Evolutionary conservation across 257 asterid species (phyloP).

Genomic region (Solanum pennellii): DNA sequence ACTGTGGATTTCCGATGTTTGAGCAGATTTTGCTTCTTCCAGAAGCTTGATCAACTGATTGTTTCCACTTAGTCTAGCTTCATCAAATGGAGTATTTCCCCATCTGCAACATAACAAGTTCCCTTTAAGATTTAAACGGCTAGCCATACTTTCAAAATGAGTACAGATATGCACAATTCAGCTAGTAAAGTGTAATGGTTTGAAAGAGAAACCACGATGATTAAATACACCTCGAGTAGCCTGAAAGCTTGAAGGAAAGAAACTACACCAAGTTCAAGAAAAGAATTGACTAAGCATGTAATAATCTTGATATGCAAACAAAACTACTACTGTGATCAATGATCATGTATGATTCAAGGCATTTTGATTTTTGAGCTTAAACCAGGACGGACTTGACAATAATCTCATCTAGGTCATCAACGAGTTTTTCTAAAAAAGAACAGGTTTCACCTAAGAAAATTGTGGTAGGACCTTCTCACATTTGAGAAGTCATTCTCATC

Average conservation of each 20-base stretch:
- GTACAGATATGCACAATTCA: background rate
- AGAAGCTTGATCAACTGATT: slow-evolving; percentile 54
- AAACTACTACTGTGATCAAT: background rate
- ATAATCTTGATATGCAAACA: background rate
- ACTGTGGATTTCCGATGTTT: slow-evolving; percentile 26
- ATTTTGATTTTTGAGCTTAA: background rate
- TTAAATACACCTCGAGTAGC: background rate
- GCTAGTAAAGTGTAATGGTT: background rate
- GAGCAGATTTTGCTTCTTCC: slow-evolving; percentile 57
- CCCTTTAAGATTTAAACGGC: slow-evolving; percentile 2
- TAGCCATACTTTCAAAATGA: background rate
- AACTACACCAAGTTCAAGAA: background rate
- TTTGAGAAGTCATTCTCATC: background rate
- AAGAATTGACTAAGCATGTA: background rate
- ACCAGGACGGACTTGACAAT: background rate
- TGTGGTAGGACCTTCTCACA: background rate
- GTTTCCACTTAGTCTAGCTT: slow-evolving; percentile 65
- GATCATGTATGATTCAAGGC: background rate
- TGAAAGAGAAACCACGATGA: background rate
- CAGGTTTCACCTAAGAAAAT: background rate
- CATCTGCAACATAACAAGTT: slow-evolving; percentile 37
- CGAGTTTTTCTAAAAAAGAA: background rate
- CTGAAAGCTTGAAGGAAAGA: background rate
- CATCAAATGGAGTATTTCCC: slow-evolving; percentile 82
- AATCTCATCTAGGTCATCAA: background rate